Evolutionary conservation across 306 rosid species (phyloP).

Genomic region (Prunus kanzakura): DNA sequence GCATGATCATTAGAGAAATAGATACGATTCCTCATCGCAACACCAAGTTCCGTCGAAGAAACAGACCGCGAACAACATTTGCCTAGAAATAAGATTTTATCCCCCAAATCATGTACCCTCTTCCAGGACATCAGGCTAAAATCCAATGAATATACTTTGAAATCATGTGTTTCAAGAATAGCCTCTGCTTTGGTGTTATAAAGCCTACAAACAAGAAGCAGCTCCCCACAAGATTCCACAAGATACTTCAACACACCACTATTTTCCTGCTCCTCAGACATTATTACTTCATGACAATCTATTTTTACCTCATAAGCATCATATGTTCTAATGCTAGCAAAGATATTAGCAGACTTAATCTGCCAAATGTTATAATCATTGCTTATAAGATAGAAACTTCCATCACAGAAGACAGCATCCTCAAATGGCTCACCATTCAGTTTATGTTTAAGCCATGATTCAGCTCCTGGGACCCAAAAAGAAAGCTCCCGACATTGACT

Average conservation of each 20-base stretch:
- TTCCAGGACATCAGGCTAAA: constrained; percentile 30
- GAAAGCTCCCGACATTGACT: constrained; percentile 41
- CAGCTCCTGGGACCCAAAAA: constrained; percentile 41
- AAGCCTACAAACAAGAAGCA: constrained; percentile 54
- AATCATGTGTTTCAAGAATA: constrained; percentile 36
- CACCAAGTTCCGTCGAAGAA: constrained; percentile 44
- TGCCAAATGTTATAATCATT: constrained; percentile 34
- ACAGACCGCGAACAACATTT: constrained; percentile 55
- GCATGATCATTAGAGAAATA: constrained; percentile 10
- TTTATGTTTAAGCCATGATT: constrained; percentile 41
- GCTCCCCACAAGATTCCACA: constrained; percentile 49
- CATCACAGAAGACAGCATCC: constrained; percentile 58
- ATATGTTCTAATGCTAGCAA: constrained; percentile 12
- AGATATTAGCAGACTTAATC: constrained; percentile 30
- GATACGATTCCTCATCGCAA: constrained; percentile 30
- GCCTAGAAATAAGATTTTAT: constrained; percentile 44
- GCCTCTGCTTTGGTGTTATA: constrained; percentile 29
- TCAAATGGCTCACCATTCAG: constrained; percentile 47
- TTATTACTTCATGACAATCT: constrained; percentile 35
- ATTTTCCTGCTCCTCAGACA: constrained; percentile 25
- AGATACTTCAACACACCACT: constrained; percentile 41
- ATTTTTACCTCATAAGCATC: constrained; percentile 26
- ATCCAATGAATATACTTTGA: constrained; percentile 43
- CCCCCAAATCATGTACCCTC: constrained; percentile 37
- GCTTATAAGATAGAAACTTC: constrained; percentile 52